Conservation (phyloP, 176 grass and related monocot genomes). For the Canna indica region DNA sequence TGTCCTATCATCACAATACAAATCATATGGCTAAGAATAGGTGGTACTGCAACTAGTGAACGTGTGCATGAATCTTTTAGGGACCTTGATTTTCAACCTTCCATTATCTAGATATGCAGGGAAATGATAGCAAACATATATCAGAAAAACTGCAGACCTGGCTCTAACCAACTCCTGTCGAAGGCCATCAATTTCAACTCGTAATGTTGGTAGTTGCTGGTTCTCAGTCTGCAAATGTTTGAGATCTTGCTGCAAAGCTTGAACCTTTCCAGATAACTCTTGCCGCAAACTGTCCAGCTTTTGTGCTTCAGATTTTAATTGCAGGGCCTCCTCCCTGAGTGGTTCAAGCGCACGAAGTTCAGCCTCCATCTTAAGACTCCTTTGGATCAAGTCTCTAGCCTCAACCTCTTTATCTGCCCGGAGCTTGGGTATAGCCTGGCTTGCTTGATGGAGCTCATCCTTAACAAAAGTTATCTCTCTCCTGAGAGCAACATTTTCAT, state of each 20-base stretch:
- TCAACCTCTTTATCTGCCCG: conserved; percentile 36
- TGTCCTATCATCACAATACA: conserved; percentile 7
- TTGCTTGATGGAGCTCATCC: conserved; percentile 24
- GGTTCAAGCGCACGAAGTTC: conserved; percentile 28
- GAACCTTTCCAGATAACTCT: conserved; percentile 31
- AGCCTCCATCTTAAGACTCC: conserved; percentile 32
- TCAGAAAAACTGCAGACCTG: conserved; percentile 25
- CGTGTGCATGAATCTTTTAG: background rate
- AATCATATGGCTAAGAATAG: conserved; percentile 12
- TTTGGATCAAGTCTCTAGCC: conserved; percentile 36
- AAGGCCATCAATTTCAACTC: conserved; percentile 26
- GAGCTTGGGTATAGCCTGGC: conserved; percentile 35
- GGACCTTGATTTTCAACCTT: too few relatives aligned
- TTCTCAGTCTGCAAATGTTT: conserved; percentile 32
- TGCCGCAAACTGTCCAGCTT: conserved; percentile 17
- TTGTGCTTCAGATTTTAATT: conserved; percentile 21
- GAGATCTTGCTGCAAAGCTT: conserved; percentile 27
- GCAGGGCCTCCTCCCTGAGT: conserved; percentile 17
- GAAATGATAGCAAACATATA: background rate
- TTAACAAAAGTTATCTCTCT: conserved; percentile 26
- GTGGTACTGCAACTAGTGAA: conserved; percentile 2
- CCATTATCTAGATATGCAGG: background rate
- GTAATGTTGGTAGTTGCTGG: conserved; percentile 20
- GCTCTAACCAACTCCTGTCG: conserved; percentile 25
- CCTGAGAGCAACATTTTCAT: conserved; percentile 27